Evolutionary conservation across 768 basidiomycete genomes (phyloP), one percentile per base, ranked within the genome.

Genomic region (Suillus alpinus): DNA sequence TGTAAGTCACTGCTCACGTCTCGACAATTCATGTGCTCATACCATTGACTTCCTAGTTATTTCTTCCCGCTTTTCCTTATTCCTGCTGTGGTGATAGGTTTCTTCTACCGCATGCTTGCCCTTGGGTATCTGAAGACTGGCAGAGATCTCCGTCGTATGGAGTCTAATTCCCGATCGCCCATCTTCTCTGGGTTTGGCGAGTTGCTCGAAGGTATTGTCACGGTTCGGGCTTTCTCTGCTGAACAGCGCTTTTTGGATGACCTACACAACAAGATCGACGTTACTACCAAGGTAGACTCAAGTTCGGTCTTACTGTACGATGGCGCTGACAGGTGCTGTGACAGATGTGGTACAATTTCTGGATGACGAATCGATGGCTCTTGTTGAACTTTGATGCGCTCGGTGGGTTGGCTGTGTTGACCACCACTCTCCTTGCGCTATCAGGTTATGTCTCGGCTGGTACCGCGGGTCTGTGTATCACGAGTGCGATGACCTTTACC

Each of bases 341-440:
- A 32, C 47, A 86, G 87, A 89, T 91, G 89, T 91, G 87, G 88
- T 91, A 92, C 69, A 82, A 77, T 14, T 90, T 90, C 73, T 94
- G 93, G 93, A 93, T 94, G 92, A 87, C 86, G 9, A 94, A 92
- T 65, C 78, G 93, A 55, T 94, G 90, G 92, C 79, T 96, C 2
- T 75, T 95, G 39, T 73, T 95, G 59, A 86, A 91, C 63, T 95
- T 94, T 69, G 94, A 97, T 71, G 65, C 78, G 1, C 81, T 95
- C 10, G 92, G 92, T 32, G 89, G 84, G 32, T 59, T 87, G 20
- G 84, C 87, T 1, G 88, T 94, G 8, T 77, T 94, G 29, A 77
- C 86, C 20, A 94, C 93, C 0, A 89, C 87, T 1, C 65, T 95
- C 39, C 87, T 96, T 66, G 84, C 92, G 0, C 81, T 96, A 26